Conservation (phyloP, 257 asterid species). For the Solanum rostratum region DNA sequence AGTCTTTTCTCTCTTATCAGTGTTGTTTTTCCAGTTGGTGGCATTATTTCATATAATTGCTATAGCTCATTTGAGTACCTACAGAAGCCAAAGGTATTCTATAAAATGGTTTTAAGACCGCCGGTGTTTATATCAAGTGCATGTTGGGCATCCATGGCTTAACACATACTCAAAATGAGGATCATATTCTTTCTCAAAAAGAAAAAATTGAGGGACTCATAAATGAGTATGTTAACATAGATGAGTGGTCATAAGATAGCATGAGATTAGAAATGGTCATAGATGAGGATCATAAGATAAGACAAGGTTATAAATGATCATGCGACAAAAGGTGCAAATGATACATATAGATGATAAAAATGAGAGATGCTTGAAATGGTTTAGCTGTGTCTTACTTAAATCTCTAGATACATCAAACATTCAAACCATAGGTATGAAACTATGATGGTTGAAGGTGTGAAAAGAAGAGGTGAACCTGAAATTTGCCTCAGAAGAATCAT, state of each 20-base stretch:
- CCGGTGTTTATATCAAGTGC: neutral
- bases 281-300: neutral
- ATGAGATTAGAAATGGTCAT: neutral
- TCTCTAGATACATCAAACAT: neutral
- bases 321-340: neutral
- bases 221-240: neutral
- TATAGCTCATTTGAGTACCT: neutral
- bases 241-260: neutral
- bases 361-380: neutral
- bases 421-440: neutral
- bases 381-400: neutral
- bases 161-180: neutral
- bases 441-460: neutral
- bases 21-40: neutral
- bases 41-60: neutral
- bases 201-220: neutral
- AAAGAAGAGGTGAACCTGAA: neutral
- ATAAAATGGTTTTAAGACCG: neutral
- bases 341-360: neutral
- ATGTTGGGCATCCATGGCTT: neutral
- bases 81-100: neutral
- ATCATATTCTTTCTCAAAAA: neutral
- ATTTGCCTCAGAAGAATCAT: neutral
- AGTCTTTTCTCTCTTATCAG: neutral
- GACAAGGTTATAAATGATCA: neutral